These are phyloP conservation scores for Tetrapyrgos nigripes DNA, from an alignment of 1,284 basidiomycete species.

Conservation along the genomic window DNA sequence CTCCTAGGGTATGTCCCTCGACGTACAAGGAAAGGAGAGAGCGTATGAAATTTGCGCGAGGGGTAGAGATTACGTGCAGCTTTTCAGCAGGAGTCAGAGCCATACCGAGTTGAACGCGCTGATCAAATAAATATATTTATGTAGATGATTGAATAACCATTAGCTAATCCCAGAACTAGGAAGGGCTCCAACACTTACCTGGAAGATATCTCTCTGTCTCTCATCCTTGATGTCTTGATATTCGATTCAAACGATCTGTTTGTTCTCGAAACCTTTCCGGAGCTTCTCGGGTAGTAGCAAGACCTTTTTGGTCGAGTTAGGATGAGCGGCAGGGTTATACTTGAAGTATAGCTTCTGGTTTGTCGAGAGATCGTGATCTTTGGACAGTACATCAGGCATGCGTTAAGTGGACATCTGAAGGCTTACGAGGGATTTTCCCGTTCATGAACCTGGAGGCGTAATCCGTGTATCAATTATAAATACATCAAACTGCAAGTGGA, in stretches of 20 bases:
- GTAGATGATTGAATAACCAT: not conserved
- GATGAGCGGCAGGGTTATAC: constrained; percentile 28
- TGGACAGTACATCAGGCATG: too few species aligned
- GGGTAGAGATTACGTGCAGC: constrained; percentile 64
- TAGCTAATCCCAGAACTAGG: not conserved
- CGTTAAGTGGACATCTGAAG: too few species aligned
- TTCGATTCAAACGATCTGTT: constrained; percentile 79
- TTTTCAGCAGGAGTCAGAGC: constrained; percentile 80
- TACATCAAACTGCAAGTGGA: not conserved
- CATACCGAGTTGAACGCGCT: constrained; percentile 81
- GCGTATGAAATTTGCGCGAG: constrained; percentile 59
- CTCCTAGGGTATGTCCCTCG: constrained; percentile 46
- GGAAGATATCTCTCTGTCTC: constrained; percentile 79
- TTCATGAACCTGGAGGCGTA: constrained; percentile 70
- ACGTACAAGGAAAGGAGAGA: constrained; percentile 53
- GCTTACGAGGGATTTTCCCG: constrained; percentile 41
- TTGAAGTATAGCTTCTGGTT: constrained; percentile 62
- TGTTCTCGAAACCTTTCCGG: constrained; percentile 60
- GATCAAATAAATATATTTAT: too few species aligned
- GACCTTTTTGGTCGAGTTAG: constrained; percentile 27
- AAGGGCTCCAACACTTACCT: constrained; percentile 48
- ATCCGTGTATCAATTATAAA: not conserved
- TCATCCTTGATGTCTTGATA: constrained; percentile 65
- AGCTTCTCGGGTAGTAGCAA: constrained; percentile 56
- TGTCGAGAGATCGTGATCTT: constrained; percentile 42